phyloP scores from a whole-genome alignment of 2,329 filamentous ascomycete genomes.

The Penicillium sp. region DNA sequence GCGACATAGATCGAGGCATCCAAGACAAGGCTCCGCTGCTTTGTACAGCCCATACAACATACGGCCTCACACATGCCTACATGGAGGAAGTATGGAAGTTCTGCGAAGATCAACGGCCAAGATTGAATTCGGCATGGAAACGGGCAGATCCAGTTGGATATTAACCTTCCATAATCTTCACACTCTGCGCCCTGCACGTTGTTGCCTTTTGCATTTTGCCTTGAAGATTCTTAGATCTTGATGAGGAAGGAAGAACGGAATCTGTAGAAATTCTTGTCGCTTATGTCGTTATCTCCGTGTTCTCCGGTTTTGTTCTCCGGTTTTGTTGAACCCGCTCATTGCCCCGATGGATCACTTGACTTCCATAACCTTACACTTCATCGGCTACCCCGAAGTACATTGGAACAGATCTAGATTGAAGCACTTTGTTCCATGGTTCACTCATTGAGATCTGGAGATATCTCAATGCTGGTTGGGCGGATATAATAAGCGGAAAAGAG shows the following conservation, averaged over 20 bases:
- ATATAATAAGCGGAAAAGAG: neutral
- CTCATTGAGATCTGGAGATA: neutral
- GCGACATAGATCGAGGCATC: neutral
- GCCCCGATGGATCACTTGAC: no score
- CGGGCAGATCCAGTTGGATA: neutral
- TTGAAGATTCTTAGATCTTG: neutral
- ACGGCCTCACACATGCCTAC: neutral
- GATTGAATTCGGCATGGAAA: neutral
- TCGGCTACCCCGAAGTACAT: conserved; percentile 2
- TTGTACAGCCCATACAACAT: conserved; percentile 5
- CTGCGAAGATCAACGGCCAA: neutral
- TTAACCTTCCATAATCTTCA: neutral
- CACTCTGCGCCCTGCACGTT: neutral
- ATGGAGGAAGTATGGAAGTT: neutral
- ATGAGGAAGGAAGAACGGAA: neutral
- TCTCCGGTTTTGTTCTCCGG: no score
- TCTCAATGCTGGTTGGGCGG: neutral
- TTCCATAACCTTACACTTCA: neutral
- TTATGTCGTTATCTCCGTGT: neutral
- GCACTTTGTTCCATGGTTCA: conserved; percentile 1
- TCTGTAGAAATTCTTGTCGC: neutral
- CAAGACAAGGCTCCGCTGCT: neutral
- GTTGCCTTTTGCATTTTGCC: no score
- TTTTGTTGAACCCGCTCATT: no score
- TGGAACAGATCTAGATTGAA: neutral